These are phyloP conservation scores for Xylaria grammica DNA, from an alignment of 495 filamentous ascomycete species.

Conservation along the genomic window DNA sequence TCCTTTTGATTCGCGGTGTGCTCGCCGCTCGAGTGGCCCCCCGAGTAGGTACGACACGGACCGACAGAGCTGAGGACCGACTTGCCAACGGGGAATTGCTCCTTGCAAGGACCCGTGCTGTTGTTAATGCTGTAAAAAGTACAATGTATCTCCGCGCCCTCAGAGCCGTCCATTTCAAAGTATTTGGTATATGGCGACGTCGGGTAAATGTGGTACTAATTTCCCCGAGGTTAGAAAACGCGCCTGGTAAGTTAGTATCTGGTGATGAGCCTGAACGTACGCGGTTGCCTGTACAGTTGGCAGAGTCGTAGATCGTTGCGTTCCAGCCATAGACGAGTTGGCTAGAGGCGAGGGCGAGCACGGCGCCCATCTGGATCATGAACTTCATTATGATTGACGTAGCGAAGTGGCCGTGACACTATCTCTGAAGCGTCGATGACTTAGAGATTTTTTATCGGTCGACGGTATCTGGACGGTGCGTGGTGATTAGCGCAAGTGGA, in stretches of 20 bases:
- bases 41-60: conserved; percentile 12
- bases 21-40: conserved; percentile 11
- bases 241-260: neutral
- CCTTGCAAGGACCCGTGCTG: conserved; percentile 14
- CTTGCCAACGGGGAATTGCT: conserved; percentile 20
- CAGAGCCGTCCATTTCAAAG: conserved; percentile 28
- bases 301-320: conserved; percentile 24
- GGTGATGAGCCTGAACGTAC: conserved; percentile 10
- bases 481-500: neutral
- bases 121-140: conserved; percentile 12
- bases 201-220: conserved; percentile 21
- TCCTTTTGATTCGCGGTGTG: neutral
- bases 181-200: conserved; percentile 21
- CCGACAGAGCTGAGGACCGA: conserved; percentile 22
- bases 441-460: neutral
- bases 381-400: conserved; percentile 19
- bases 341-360: conserved; percentile 20
- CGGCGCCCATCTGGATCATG: conserved; percentile 10
- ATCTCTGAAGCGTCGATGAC: neutral
- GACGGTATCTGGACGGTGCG: too few species aligned
- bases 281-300: conserved; percentile 18
- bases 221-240: neutral
- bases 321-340: conserved; percentile 20
- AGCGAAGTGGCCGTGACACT: neutral
- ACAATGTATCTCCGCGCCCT: conserved; percentile 25